These are phyloP conservation scores for Asterella californica DNA, from an alignment of 225 moss, liverwort and hornwort genomes.

Conservation along the genomic window DNA sequence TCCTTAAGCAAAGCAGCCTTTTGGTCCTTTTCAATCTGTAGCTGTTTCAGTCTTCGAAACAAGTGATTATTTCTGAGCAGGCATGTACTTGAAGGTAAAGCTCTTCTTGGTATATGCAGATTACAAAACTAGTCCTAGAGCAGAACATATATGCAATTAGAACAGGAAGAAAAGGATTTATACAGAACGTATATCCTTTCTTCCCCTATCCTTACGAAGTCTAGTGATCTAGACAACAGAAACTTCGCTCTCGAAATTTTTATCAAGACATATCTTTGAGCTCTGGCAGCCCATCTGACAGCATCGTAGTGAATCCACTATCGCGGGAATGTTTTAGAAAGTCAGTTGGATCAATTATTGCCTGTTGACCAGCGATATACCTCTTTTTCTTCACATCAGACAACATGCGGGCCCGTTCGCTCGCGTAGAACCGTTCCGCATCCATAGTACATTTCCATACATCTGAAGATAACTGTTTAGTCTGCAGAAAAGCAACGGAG, in stretches of 20 bases:
- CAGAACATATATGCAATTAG: too few species aligned
- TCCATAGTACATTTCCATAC: constrained; percentile 48
- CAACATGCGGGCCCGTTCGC: constrained; percentile 30
- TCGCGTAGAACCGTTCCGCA: constrained; percentile 39
- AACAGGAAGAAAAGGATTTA: too few species aligned
- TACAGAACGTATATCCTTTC: too few species aligned
- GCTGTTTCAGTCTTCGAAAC: constrained; percentile 33
- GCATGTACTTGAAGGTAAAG: not conserved
- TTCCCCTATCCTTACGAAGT: too few species aligned
- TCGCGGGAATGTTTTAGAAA: not conserved
- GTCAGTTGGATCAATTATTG: not conserved
- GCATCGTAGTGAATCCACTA: not conserved
- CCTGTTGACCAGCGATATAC: constrained; percentile 4
- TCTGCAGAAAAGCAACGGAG: constrained; percentile 15
- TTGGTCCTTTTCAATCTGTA: constrained; percentile 30
- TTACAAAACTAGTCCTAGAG: too few species aligned
- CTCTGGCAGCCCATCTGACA: not conserved
- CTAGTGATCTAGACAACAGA: too few species aligned
- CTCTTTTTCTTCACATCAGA: constrained; percentile 29
- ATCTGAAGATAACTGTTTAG: constrained; percentile 38
- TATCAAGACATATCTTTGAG: too few species aligned
- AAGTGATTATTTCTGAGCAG: not conserved
- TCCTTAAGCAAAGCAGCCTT: constrained; percentile 26
- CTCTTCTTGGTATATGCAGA: not conserved
- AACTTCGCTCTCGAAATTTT: too few species aligned